Base-by-base conservation (phyloP, 805 yeast genomes). In the Martiniozyma abietophila region DNA sequence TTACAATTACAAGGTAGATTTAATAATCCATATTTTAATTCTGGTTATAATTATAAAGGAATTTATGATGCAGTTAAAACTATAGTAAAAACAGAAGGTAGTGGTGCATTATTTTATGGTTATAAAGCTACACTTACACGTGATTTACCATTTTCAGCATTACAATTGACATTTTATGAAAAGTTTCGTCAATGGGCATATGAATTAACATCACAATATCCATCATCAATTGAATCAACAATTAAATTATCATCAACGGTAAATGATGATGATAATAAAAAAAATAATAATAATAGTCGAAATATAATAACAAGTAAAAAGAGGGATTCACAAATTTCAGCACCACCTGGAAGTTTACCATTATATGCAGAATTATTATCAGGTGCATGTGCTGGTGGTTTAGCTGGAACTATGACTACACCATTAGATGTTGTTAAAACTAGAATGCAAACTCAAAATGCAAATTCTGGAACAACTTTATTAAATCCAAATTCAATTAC, bases 121-220 rank as follows among this genome's bases (percentile, higher is more conserved):
- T 92, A 89, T 60, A 86, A 82, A 55, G 97, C 96, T 18, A 92
- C 99, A 0, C 61, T 92, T 40, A 73, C 80, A 15, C 71, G 99
- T 43, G 99, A 92, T 52, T 61, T 92, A 45, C 99, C 99, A 6
- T 92, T 92, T 58, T 81, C 95, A 46, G 97, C 96, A 1, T 65
- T 92, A 34, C 98, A 92, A 54, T 80, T 92, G 62, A 95, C 97
- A 31, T 89, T 92, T 49, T 92, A 92, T 58, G 98, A 92, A 57
- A 72, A 74, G 51, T 79, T 80, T 46, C 66, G 94, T 48, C 67
- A 70, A 42, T 57, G 61, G 47, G 85, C 89, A 1, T 76, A 62
- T 39, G 32, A 39, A 4, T 35, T 64, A 8, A 38, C 53, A 8
- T 21, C 32, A 14, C 29, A 10, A 27, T 8, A 27, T 7, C 8